These are phyloP conservation scores for Exophiala calicioides DNA, from an alignment of 2,329 filamentous ascomycete genomes.

Conservation along the genomic window DNA sequence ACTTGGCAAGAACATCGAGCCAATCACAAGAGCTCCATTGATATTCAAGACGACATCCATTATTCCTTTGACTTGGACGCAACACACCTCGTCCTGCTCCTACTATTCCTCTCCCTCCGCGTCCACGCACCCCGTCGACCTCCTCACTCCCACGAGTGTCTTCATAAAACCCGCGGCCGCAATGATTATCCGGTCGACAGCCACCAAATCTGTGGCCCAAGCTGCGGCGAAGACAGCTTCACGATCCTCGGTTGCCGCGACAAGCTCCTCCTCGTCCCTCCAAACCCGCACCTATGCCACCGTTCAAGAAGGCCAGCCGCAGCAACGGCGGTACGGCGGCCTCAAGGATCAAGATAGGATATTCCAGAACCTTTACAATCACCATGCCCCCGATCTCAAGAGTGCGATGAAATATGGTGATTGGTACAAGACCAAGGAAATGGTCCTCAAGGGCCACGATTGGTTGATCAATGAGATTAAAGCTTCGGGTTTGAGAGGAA, in stretches of 20 bases:
- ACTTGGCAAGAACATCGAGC: conserved; percentile 5
- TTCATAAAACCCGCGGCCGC: conserved; percentile 1
- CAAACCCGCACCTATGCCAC: conserved; percentile 75
- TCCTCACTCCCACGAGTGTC: conserved; percentile 6
- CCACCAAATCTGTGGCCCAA: conserved; percentile 34
- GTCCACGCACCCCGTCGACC: background rate
- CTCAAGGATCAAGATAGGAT: conserved; percentile 96
- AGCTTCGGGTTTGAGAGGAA: conserved; percentile 88
- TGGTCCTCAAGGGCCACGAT: conserved; percentile 92
- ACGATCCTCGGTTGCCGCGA: conserved; percentile 45
- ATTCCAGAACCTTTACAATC: conserved; percentile 97
- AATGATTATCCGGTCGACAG: conserved; percentile 35
- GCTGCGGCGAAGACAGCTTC: conserved; percentile 40
- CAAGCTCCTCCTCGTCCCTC: conserved; percentile 33
- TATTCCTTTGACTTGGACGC: conserved; percentile 9
- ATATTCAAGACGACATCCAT: conserved; percentile 16
- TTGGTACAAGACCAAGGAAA: conserved; percentile 99
- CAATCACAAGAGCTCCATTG: conserved; percentile 17
- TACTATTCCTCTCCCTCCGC: background rate
- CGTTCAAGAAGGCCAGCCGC: conserved; percentile 70
- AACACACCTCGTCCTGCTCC: background rate
- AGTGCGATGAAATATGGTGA: conserved; percentile 97
- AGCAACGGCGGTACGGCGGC: conserved; percentile 74
- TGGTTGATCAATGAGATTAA: conserved; percentile 99
- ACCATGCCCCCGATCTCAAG: conserved; percentile 87